phyloP scores from a whole-genome alignment of 257 asterid genomes.

The Solanum etuberosum region DNA sequence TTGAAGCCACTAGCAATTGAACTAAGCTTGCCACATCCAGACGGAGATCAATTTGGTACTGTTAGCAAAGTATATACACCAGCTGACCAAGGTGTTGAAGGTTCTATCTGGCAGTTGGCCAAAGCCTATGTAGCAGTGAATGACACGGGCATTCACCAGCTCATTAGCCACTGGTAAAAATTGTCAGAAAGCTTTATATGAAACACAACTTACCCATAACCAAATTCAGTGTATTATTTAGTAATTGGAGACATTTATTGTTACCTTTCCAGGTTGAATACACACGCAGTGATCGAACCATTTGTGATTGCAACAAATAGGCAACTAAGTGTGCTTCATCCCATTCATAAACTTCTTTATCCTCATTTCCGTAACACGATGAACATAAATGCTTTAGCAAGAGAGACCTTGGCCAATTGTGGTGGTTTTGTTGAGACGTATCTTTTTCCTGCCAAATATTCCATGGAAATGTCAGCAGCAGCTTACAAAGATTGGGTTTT shows the following conservation, averaged over 20 bases:
- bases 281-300: conserved; percentile 61
- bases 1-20: neutral
- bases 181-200: neutral
- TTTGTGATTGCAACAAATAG: conserved; percentile 57
- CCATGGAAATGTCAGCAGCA: conserved; percentile 46
- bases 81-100: conserved; percentile 44
- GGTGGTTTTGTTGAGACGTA: conserved; percentile 48
- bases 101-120: conserved; percentile 63
- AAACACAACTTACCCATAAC: neutral
- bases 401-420: conserved; percentile 43
- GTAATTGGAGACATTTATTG: neutral
- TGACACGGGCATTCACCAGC: conserved; percentile 68
- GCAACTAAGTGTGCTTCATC: conserved; percentile 51
- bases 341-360: conserved; percentile 42
- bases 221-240: neutral
- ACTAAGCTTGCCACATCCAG: neutral
- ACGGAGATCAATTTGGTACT: conserved; percentile 1
- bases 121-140: conserved; percentile 68
- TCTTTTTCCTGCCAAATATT: conserved; percentile 35
- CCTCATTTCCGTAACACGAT: conserved; percentile 68
- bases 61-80: conserved; percentile 51
- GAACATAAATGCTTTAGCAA: conserved; percentile 54
- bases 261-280: conserved; percentile 28
- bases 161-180: conserved; percentile 65
- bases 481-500: conserved; percentile 46